phyloP scores from a whole-genome alignment of 495 filamentous ascomycete genomes.

The Copromyces sp. region DNA sequence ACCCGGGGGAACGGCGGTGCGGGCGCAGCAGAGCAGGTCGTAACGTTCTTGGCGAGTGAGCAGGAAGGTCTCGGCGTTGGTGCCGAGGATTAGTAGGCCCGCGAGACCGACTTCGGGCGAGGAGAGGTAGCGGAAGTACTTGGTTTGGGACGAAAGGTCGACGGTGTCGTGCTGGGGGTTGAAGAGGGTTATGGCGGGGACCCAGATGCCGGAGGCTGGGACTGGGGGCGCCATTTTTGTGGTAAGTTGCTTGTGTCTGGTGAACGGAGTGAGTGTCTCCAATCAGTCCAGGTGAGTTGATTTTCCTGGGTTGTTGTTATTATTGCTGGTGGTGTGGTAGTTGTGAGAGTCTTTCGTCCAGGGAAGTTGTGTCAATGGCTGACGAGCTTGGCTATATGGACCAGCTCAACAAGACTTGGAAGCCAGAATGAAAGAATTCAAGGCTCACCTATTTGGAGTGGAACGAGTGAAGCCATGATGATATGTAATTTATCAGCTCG shows the following conservation, averaged over 20 bases:
- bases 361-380: not conserved
- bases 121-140: slow-evolving; percentile 46
- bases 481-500: not conserved
- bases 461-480: not conserved
- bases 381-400: not conserved
- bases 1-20: slow-evolving; percentile 37
- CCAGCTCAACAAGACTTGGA: not conserved
- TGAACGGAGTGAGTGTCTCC: not conserved
- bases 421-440: not conserved
- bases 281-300: not conserved
- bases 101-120: slow-evolving; percentile 38
- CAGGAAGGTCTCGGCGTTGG: slow-evolving; percentile 57
- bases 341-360: not conserved
- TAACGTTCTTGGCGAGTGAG: slow-evolving; percentile 51
- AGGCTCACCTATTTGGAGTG: not conserved
- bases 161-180: slow-evolving; percentile 42
- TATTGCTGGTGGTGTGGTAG: not conserved
- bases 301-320: not conserved
- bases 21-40: slow-evolving; percentile 41
- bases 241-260: not conserved
- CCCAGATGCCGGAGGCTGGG: slow-evolving; percentile 35
- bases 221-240: slow-evolving; percentile 15
- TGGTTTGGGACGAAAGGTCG: slow-evolving; percentile 36
- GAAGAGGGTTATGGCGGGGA: slow-evolving; percentile 43
- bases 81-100: slow-evolving; percentile 52